Conservation (phyloP, 208 protist genomes). For the Acanthamoeba triangularis region DNA sequence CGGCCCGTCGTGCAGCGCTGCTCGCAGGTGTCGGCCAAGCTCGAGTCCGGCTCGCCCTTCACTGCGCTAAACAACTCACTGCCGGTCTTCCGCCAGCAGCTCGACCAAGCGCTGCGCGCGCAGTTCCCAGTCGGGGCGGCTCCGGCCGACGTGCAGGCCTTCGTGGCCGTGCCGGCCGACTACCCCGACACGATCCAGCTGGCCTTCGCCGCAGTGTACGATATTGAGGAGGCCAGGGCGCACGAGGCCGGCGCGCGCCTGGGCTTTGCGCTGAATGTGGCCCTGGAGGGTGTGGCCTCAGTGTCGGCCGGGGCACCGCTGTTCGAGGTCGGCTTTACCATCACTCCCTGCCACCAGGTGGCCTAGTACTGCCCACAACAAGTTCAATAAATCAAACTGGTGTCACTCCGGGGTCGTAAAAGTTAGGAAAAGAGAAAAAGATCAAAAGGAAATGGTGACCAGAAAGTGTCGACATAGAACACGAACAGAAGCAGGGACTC, state of each 20-base stretch:
- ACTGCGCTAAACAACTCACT: too few species aligned
- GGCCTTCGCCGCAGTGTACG: background rate
- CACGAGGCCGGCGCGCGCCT: background rate
- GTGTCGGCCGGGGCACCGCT: background rate
- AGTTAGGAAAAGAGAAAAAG: too few species aligned
- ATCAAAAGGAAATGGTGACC: too few species aligned
- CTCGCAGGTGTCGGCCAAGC: background rate
- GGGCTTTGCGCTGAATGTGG: background rate
- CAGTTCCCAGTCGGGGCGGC: background rate
- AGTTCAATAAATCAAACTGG: too few species aligned
- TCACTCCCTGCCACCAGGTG: background rate
- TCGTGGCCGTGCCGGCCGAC: background rate
- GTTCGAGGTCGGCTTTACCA: background rate
- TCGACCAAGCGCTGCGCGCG: too few species aligned
- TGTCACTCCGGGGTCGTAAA: too few species aligned
- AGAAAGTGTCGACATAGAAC: too few species aligned
- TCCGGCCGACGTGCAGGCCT: background rate
- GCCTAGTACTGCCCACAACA: too few species aligned
- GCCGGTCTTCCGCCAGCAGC: too few species aligned
- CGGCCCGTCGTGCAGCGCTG: background rate
- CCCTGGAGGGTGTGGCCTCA: background rate
- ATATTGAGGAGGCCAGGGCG: background rate
- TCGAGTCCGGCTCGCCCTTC: conserved; percentile 5
- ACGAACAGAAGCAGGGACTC: too few species aligned
- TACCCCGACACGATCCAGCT: background rate